A percentile compares a stretch with the other conserved stretches of the same genome.
phyloP scores from a whole-genome alignment of 352 stramenopile species.

The Phytophthora pisi region DNA sequence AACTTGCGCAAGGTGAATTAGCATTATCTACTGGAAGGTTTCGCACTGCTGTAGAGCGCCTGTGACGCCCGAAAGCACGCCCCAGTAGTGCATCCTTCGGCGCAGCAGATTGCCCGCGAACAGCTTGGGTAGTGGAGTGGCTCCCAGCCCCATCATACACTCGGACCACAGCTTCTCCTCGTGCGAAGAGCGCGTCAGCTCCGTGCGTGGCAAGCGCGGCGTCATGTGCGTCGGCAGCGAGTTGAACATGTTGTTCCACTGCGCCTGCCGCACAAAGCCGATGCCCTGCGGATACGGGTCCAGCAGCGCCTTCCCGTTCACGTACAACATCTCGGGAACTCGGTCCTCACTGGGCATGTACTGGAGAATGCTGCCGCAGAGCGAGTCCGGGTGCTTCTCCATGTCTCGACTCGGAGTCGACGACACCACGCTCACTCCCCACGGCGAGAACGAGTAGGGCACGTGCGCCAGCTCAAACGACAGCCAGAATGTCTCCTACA shows the following conservation, averaged over 20 bases:
- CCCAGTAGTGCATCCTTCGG: constrained; percentile 25
- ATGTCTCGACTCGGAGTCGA: constrained; percentile 28
- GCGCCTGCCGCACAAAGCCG: constrained; percentile 11
- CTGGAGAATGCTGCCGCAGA: constrained; percentile 32
- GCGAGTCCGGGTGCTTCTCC: constrained; percentile 25
- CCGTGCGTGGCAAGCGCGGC: constrained; percentile 21
- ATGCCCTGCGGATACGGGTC: constrained; percentile 29
- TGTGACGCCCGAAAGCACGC: constrained; percentile 16
- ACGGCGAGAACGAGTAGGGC: constrained; percentile 32
- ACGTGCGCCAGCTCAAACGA: constrained; percentile 26
- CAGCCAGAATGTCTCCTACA: constrained; percentile 28
- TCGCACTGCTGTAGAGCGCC: constrained; percentile 4
- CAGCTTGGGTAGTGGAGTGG: constrained; percentile 14
- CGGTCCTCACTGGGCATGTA: constrained; percentile 24
- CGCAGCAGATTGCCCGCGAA: constrained; percentile 25
- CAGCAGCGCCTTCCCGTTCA: constrained; percentile 31
- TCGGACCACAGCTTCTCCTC: constrained; percentile 27
- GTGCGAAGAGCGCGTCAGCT: constrained; percentile 7
- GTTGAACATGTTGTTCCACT: constrained; percentile 37
- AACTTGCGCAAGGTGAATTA: neutral
- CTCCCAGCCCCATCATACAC: constrained; percentile 22
- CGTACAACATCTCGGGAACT: constrained; percentile 26
- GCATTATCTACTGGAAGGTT: neutral
- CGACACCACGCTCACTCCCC: constrained; percentile 27
- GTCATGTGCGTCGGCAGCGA: constrained; percentile 28